phyloP scores from a whole-genome alignment of 192 early-diverging fungal genomes.

The Umbelopsis isabellina region DNA sequence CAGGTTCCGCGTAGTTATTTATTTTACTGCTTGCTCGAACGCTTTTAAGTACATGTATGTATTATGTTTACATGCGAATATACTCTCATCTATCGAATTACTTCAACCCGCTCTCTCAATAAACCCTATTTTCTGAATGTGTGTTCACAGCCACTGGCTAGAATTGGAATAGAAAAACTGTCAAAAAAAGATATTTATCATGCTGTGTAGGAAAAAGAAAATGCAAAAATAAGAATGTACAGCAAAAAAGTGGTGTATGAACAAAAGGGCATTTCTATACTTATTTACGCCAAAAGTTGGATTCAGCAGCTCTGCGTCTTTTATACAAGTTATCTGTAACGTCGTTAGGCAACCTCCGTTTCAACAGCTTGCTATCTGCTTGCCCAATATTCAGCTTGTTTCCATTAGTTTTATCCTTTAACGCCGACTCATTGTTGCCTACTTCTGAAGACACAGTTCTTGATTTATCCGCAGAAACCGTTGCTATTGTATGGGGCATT shows the following conservation, averaged over 20 bases:
- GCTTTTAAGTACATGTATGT: no score
- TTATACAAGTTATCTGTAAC: constrained; percentile 14
- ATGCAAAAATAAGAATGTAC: not conserved
- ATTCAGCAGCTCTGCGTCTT: constrained; percentile 7
- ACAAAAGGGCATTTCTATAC: not conserved
- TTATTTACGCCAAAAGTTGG: constrained; percentile 7
- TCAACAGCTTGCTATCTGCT: not conserved
- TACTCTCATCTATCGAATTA: no score
- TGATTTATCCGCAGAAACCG: no score
- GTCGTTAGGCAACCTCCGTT: constrained; percentile 5
- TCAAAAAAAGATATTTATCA: no score
- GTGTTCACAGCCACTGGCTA: no score
- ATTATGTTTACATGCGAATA: no score
- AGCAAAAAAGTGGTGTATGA: not conserved
- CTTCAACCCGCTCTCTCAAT: no score
- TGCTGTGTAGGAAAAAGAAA: not conserved
- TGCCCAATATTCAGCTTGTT: not conserved
- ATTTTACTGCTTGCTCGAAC: not conserved
- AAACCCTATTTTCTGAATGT: no score
- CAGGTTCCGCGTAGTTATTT: not conserved
- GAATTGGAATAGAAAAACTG: no score
- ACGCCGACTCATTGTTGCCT: not conserved
- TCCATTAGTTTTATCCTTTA: not conserved
- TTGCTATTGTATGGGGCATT: not conserved
- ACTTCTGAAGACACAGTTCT: not conserved